Evolutionary conservation across 192 early-diverging fungal genomes (phyloP).

Genomic region (Backusella sp.): DNA sequence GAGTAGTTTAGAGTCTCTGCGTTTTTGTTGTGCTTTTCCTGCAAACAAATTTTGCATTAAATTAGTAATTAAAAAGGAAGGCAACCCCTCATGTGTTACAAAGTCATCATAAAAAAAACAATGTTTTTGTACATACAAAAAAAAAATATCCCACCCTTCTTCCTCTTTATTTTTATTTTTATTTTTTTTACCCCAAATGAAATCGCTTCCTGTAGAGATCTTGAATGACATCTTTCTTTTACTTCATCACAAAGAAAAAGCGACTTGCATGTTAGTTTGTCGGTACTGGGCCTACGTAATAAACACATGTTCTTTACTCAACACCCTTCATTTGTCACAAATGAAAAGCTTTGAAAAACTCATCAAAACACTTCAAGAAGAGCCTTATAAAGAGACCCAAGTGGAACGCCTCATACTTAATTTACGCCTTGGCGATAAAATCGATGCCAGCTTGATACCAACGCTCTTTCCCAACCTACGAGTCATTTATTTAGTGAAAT

Average conservation of each 20-base stretch:
- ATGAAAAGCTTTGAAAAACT: background rate
- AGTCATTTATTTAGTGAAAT: background rate
- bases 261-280: background rate
- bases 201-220: background rate
- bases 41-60: too few species aligned
- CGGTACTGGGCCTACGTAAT: background rate
- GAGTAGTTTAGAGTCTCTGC: too few species aligned
- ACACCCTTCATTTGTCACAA: background rate
- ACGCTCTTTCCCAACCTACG: background rate
- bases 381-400: background rate
- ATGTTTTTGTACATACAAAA: background rate
- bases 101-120: background rate
- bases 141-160: background rate
- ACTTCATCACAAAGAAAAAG: slow-evolving; percentile 3
- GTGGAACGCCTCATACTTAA: background rate
- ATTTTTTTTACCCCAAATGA: background rate
- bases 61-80: background rate
- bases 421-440: background rate
- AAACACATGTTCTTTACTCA: background rate
- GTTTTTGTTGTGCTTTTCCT: too few species aligned
- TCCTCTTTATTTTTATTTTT: background rate
- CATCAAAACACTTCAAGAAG: background rate
- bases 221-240: background rate
- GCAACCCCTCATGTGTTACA: background rate
- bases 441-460: background rate